These are phyloP conservation scores for Lactifluus rugatus DNA, from an alignment of 768 basidiomycete genomes.

Conservation along the genomic window DNA sequence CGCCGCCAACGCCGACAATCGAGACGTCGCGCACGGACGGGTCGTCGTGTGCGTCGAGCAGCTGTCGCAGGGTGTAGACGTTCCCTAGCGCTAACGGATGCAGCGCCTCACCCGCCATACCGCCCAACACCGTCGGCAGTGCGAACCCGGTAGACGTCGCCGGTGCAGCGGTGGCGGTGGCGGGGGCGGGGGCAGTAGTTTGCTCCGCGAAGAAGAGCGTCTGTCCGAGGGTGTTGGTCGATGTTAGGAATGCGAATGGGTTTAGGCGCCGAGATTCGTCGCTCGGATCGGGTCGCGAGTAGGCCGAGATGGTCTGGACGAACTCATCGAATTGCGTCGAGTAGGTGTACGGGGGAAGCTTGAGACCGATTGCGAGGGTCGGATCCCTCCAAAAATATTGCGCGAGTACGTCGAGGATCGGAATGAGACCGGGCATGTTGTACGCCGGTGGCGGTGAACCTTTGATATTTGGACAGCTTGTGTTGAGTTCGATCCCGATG, in stretches of 20 bases:
- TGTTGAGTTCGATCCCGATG: conserved; percentile 74
- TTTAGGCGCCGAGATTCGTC: conserved; percentile 8
- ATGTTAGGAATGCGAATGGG: conserved; percentile 19
- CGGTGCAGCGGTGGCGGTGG: not conserved
- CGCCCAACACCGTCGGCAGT: conserved; percentile 56
- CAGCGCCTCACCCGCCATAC: conserved; percentile 65
- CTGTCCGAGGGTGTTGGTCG: conserved; percentile 19
- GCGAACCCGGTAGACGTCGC: conserved; percentile 33
- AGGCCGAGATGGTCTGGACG: conserved; percentile 3
- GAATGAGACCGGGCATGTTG: conserved; percentile 37
- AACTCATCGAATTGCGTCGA: conserved; percentile 18
- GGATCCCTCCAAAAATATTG: conserved; percentile 40
- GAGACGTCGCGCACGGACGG: conserved; percentile 38
- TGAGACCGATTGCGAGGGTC: conserved; percentile 63
- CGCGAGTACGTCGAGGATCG: conserved; percentile 48
- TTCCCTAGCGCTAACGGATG: conserved; percentile 75
- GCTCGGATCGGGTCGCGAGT: conserved; percentile 15
- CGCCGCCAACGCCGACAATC: conserved; percentile 79
- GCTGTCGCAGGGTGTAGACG: conserved; percentile 48
- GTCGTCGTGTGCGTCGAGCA: conserved; percentile 38
- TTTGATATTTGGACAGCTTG: conserved; percentile 74
- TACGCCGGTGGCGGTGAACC: conserved; percentile 59
- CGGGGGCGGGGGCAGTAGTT: not conserved
- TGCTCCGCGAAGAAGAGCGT: conserved; percentile 16
- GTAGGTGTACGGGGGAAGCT: conserved; percentile 26